These are phyloP conservation scores for Kentomonas sorsogonicus DNA, from an alignment of 208 protist genomes.

Conservation along the genomic window DNA sequence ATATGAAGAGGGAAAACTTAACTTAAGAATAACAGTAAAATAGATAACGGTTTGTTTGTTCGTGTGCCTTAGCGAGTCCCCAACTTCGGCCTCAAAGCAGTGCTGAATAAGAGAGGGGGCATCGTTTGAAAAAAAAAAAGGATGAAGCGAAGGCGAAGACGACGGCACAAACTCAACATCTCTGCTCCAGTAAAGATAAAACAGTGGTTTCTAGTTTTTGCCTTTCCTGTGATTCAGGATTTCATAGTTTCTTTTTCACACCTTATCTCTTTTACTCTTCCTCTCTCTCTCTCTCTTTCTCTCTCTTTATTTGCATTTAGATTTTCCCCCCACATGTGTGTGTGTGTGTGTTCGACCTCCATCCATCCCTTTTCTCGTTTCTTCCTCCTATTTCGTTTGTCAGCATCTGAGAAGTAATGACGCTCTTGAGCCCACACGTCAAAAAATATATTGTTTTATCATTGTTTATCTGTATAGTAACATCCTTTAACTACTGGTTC, in stretches of 20 bases:
- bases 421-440: too few relatives aligned
- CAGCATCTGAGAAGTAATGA: too few relatives aligned
- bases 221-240: neutral
- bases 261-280: slow-evolving; percentile 9
- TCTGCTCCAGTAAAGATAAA: slow-evolving; percentile 3
- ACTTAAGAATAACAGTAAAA: too few relatives aligned
- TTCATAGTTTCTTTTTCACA: neutral
- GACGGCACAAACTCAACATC: neutral
- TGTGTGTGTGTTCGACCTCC: slow-evolving; percentile 5
- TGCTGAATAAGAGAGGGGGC: too few relatives aligned
- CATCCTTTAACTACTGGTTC: too few relatives aligned
- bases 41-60: too few relatives aligned
- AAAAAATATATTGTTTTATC: too few relatives aligned
- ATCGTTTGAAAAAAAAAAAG: neutral
- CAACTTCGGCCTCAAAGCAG: too few relatives aligned
- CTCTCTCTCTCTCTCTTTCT: slow-evolving; percentile 7
- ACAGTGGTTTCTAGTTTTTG: neutral
- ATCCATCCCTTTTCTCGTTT: slow-evolving; percentile 3
- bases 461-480: too few relatives aligned
- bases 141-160: neutral
- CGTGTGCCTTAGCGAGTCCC: too few relatives aligned
- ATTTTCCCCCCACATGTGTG: slow-evolving; percentile 1
- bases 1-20: too few relatives aligned
- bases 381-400: slow-evolving; percentile 1
- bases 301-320: neutral